phyloP scores from a whole-genome alignment of 1,284 basidiomycete species.

The Mycocalia duriaeana region DNA sequence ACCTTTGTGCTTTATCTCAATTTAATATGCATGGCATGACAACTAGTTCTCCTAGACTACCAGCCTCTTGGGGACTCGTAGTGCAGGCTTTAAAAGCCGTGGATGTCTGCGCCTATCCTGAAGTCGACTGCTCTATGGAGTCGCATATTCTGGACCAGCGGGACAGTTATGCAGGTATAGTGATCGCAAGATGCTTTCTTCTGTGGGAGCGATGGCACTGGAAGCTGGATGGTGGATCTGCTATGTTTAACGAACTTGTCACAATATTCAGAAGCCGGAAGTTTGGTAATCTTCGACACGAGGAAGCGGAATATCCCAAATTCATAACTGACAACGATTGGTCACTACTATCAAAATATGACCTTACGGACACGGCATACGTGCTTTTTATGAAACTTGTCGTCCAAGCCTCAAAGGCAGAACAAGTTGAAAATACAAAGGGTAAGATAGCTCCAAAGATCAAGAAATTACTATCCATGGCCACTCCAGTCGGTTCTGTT shows the following conservation, averaged over 20 bases:
- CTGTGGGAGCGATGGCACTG: constrained; percentile 75
- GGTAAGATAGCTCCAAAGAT: constrained; percentile 43
- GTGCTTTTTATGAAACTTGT: constrained; percentile 79
- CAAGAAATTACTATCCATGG: constrained; percentile 75
- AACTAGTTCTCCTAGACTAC: constrained; percentile 41
- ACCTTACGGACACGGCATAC: constrained; percentile 68
- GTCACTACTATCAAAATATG: constrained; percentile 47
- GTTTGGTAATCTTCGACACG: constrained; percentile 75
- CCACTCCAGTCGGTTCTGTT: constrained; percentile 71
- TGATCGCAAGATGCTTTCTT: constrained; percentile 72
- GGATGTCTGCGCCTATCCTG: constrained; percentile 49
- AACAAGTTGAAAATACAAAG: constrained; percentile 20
- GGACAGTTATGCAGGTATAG: constrained; percentile 72
- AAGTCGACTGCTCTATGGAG: constrained; percentile 36
- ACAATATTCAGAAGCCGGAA: constrained; percentile 79
- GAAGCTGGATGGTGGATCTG: constrained; percentile 56
- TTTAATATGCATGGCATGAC: constrained; percentile 68
- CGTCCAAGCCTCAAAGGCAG: constrained; percentile 45
- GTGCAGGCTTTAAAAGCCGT: constrained; percentile 56
- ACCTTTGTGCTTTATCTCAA: constrained; percentile 73
- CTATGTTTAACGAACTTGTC: constrained; percentile 63
- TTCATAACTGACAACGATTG: constrained; percentile 70
- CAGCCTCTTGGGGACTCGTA: constrained; percentile 68
- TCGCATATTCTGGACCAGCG: constrained; percentile 48
- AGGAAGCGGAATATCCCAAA: constrained; percentile 70